Evolutionary conservation across 139 green algal species (phyloP).

Genomic region (Micromonas pusilla): DNA sequence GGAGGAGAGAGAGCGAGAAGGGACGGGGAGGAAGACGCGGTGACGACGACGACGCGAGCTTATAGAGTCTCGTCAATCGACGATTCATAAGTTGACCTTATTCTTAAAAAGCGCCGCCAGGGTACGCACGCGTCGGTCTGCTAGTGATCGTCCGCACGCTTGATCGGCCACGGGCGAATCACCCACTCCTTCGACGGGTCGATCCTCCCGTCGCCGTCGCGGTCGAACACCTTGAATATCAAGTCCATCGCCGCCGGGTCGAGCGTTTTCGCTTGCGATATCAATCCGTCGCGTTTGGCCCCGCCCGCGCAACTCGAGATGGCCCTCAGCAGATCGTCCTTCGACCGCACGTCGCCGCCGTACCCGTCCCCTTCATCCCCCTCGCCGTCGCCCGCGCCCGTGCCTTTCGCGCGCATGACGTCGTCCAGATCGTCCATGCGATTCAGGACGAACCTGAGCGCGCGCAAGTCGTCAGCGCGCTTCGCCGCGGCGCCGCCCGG

Average conservation of each 20-base stretch:
- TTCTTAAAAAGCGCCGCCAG: not conserved
- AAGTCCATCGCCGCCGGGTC: not conserved
- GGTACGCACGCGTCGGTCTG: not conserved
- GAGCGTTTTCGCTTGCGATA: no score
- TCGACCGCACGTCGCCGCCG: no score
- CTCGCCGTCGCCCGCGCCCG: no score
- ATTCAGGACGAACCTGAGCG: not conserved
- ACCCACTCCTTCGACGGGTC: not conserved
- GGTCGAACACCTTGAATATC: not conserved
- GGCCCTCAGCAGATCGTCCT: no score
- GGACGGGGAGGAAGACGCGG: not conserved
- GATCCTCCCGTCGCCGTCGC: not conserved
- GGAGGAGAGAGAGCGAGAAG: slow-evolving; percentile 51
- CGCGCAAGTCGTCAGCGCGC: not conserved
- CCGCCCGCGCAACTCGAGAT: no score
- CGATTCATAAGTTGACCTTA: no score
- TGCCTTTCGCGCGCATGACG: not conserved
- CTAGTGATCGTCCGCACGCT: not conserved
- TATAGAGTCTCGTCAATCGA: no score
- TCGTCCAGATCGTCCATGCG: not conserved
- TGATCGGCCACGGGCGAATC: not conserved
- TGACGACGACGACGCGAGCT: not conserved
- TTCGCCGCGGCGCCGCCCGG: no score
- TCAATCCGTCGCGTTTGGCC: no score
- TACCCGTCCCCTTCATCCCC: no score